Evolutionary conservation across 371 early-diverging fungal species (phyloP), one percentile per base, ranked within the genome.

Genomic region (Saksenaea oblongispora): DNA sequence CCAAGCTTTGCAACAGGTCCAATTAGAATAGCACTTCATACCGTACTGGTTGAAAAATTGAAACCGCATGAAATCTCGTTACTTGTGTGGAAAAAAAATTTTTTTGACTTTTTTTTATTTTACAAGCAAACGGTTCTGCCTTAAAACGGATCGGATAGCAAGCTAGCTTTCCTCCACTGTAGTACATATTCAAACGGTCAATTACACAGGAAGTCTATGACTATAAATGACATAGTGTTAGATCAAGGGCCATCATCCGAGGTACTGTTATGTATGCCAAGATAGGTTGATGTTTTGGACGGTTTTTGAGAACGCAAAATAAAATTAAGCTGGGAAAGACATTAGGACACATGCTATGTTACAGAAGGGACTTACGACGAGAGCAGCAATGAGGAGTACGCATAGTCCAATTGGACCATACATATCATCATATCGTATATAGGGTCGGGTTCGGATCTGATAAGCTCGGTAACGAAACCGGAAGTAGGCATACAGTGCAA

Each of bases 401-500:
- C 94, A 93, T n/a, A 96, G 84, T 35, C 93, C 79, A 10, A 91
- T 86, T 5, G 96, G 97, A 5, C 92, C 90, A 55, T 75, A 74
- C 8, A 84, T 55, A 69, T 87, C 87, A 62, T 85, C 87, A 57
- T 85, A 89, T 69, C 87, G 69, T 69, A 83, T 44, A 59, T 72
- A 60, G 62, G 83, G 76, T 68, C 83, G 70, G 64, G 74, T 63
- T 76, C 76, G 54, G 26, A 81, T 81, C 47, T 75, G 75, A 34
- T 66, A 64, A 3, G 93, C 95, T 56, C 98, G 85, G 91, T 93
- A 98, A 63, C 93, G 85, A 84, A 89, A 96, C 55, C 94, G 80
- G 59, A 84, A 86, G 58, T 94, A 84, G 3, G 95, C 90, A 71
- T 96, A 96, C 24, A 93, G 64, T 62, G 91, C 80, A 62, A 94